phyloP scores from a whole-genome alignment of 106 monocot genomes.

The Dioscorea zingiberensis region DNA sequence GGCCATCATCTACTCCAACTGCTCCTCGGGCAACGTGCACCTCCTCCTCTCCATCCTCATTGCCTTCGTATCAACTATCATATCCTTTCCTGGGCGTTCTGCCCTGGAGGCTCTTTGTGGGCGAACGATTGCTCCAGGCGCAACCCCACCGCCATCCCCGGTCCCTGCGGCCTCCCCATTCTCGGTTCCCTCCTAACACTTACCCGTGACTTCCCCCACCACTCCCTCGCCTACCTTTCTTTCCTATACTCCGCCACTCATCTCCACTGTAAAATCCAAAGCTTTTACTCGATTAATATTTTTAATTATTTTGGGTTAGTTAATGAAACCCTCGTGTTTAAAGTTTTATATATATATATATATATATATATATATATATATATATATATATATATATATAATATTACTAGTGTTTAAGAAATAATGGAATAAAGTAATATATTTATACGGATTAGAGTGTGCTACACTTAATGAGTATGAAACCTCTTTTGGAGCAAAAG shows the following conservation, averaged over 20 bases:
- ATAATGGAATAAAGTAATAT: too few species aligned
- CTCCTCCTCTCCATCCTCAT: constrained; percentile 14
- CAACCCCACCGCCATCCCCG: constrained; percentile 37
- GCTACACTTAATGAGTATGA: too few species aligned
- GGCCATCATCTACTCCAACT: constrained; percentile 26
- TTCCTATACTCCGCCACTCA: neutral
- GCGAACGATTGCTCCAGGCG: constrained; percentile 18
- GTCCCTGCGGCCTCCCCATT: constrained; percentile 69
- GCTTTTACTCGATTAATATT: too few species aligned
- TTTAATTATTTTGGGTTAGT: too few species aligned
- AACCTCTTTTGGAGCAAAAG: too few species aligned
- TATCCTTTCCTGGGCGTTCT: constrained; percentile 50
- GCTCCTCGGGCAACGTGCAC: constrained; percentile 7
- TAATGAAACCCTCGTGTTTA: too few species aligned
- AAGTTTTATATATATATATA: too few species aligned
- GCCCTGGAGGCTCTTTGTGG: constrained; percentile 59
- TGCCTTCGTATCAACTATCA: constrained; percentile 16
- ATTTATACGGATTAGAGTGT: too few species aligned
- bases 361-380: too few species aligned
- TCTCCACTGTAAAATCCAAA: too few species aligned
- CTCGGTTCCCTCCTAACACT: constrained; percentile 74
- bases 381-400: too few species aligned
- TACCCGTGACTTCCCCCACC: constrained; percentile 43
- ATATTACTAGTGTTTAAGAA: too few species aligned
- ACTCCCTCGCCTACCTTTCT: constrained; percentile 34